Evolutionary conservation across 345 rosid species (phyloP).

Genomic region (Brassica carinata): DNA sequence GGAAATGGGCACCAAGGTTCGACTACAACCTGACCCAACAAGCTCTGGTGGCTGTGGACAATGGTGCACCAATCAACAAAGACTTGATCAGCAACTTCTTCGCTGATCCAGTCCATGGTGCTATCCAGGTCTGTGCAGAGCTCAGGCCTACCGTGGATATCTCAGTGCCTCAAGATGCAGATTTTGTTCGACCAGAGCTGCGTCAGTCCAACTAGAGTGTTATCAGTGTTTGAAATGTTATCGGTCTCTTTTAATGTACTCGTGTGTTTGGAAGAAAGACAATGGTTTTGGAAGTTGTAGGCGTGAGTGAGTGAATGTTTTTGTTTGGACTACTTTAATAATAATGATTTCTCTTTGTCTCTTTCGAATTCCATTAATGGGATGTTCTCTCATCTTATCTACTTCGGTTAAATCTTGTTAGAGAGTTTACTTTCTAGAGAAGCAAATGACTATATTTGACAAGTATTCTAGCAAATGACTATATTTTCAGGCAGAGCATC

Average conservation of each 20-base stretch:
- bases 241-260: constrained; percentile 7
- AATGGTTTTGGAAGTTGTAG: constrained; percentile 24
- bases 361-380: not conserved
- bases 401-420: not conserved
- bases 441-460: too few species aligned
- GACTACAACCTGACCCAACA: constrained; percentile 83
- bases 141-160: constrained; percentile 89
- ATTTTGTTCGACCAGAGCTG: constrained; percentile 91
- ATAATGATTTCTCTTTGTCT: constrained; percentile 11
- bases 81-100: constrained; percentile 89
- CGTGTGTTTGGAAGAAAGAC: not conserved
- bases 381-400: not conserved
- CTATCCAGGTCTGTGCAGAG: constrained; percentile 75
- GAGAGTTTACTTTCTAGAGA: too few species aligned
- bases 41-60: constrained; percentile 74
- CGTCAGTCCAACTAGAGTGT: constrained; percentile 58
- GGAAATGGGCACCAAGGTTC: constrained; percentile 94
- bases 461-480: too few species aligned
- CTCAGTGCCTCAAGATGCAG: constrained; percentile 82
- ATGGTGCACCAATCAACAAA: constrained; percentile 56
- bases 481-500: too few species aligned
- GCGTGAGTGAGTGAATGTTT: not conserved
- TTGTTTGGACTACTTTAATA: constrained; percentile 26
- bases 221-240: not conserved
- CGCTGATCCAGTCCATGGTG: constrained; percentile 87